Base-by-base conservation (phyloP, 208 protist genomes). In the Acanthamoeba sp. region DNA sequence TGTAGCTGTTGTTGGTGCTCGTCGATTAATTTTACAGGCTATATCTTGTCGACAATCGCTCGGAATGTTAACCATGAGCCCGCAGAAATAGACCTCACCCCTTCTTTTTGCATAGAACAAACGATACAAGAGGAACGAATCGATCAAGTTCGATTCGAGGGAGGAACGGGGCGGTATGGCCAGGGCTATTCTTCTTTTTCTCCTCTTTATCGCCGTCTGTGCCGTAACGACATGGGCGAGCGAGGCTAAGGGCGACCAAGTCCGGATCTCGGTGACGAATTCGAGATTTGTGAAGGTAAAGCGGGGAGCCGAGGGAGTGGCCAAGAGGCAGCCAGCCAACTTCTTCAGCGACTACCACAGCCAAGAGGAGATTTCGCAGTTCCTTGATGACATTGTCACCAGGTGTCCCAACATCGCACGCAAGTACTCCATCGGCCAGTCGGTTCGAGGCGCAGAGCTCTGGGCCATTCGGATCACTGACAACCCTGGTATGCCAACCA, bases 381-480 rank as follows among this genome's bases (percentile, higher is more conserved):
- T 90, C 57, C 57, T 90, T 1, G 36, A 90, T n/a, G 84, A 29
- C 4, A 69, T 90, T 16, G 84, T 90, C 1, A 2, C 27, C 24
- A 14, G 14, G n/a, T 90, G 32, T 29, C 84, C 84, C 7, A 59
- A 62, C 57, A 90, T 90, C 36, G 55, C 84, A 9, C 57, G 52
- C 52, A 59, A 50, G 57, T 69, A 69, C 52, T 71, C 52, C 32
- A 90, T 90, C 10, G 84, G 84, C 84, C 14, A 69, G 57, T 42
- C 84, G 5, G 12, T 4, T 4, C 14, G 0, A 0, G 36, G 55
- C 14, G 36, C 24, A 6, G 50, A 59, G 2, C 24, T 90, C 18
- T 90, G 34, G 29, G 84, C 84, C 57, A 59, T 90, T 32, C 29
- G 24, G 16, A 59, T 90, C 32, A 50, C 84, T 18, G 84, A 90